Evolutionary conservation across 2,329 filamentous ascomycete genomes (phyloP).

Genomic region (Sporothrix schenckii): DNA sequence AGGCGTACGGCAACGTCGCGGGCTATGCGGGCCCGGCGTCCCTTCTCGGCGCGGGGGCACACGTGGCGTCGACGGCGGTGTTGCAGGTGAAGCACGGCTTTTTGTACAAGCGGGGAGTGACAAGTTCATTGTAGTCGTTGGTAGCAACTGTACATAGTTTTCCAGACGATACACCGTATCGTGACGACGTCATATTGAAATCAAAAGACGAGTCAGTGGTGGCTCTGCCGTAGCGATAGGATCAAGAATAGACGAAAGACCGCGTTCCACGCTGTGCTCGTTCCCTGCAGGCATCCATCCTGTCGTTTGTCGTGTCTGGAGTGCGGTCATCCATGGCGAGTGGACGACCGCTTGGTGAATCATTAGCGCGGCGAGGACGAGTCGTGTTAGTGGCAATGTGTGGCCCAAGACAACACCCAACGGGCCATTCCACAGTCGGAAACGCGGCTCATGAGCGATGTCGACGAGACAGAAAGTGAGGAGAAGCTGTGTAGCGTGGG

Average conservation of each 20-base stretch:
- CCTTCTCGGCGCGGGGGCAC: not conserved
- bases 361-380: slow-evolving; percentile 26
- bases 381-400: not conserved
- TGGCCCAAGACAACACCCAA: not conserved
- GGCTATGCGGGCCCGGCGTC: slow-evolving; percentile 14
- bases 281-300: no score
- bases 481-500: slow-evolving; percentile 10
- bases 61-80: not conserved
- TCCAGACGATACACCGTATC: not conserved
- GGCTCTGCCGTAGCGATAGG: slow-evolving; percentile 3
- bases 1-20: not conserved
- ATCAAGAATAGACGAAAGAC: slow-evolving; percentile 14
- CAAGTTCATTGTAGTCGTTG: not conserved
- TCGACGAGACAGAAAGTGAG: not conserved
- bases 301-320: not conserved
- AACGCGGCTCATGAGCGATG: slow-evolving; percentile 16
- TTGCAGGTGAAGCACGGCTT: slow-evolving; percentile 17
- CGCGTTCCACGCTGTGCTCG: not conserved
- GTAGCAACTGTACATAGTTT: not conserved
- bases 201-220: slow-evolving; percentile 9
- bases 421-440: slow-evolving; percentile 7
- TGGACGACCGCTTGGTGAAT: not conserved
- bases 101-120: slow-evolving; percentile 16
- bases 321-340: not conserved
- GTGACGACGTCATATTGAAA: not conserved